Conservation (phyloP, 139 green algal species). For the Closterium sp. region DNA sequence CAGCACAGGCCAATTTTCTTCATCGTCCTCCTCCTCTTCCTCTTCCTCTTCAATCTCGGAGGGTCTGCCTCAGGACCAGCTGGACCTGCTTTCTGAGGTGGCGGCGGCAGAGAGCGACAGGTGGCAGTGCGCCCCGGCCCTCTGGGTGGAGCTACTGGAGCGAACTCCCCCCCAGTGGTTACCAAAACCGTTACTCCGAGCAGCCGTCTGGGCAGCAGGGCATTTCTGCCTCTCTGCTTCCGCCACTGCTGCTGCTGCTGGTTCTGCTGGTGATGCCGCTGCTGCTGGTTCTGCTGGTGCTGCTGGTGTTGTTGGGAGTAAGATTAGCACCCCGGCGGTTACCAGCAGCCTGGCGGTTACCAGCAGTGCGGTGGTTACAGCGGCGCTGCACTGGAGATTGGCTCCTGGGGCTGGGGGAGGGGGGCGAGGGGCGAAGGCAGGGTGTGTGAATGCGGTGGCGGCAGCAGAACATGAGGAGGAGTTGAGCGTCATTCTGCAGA, state of each 20-base stretch:
- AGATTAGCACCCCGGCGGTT: neutral
- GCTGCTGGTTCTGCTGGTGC: too few relatives aligned
- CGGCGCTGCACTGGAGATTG: neutral
- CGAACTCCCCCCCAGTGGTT: neutral
- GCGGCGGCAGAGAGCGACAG: slow-evolving; percentile 11
- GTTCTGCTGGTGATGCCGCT: neutral
- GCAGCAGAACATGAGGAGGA: slow-evolving; percentile 2
- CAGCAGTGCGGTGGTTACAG: neutral
- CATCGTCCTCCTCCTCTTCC: too few relatives aligned
- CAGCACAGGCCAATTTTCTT: neutral
- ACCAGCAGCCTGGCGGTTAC: neutral
- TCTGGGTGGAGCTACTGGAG: slow-evolving; percentile 34
- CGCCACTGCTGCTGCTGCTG: neutral
- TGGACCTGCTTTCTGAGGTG: slow-evolving; percentile 31
- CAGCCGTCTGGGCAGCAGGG: neutral
- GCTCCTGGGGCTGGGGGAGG: neutral
- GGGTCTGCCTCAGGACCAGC: neutral
- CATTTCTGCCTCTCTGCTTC: neutral
- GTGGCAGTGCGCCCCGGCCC: slow-evolving; percentile 18
- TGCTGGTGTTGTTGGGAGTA: neutral
- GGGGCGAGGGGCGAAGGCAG: neutral
- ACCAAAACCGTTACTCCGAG: neutral
- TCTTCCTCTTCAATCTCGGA: neutral
- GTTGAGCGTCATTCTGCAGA: neutral
- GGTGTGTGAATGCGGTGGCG: slow-evolving; percentile 27